Evolutionary conservation across 2,329 filamentous ascomycete species (phyloP), one percentile per base, ranked within the genome.

Genomic region (Arthrobotrys sinensis): DNA sequence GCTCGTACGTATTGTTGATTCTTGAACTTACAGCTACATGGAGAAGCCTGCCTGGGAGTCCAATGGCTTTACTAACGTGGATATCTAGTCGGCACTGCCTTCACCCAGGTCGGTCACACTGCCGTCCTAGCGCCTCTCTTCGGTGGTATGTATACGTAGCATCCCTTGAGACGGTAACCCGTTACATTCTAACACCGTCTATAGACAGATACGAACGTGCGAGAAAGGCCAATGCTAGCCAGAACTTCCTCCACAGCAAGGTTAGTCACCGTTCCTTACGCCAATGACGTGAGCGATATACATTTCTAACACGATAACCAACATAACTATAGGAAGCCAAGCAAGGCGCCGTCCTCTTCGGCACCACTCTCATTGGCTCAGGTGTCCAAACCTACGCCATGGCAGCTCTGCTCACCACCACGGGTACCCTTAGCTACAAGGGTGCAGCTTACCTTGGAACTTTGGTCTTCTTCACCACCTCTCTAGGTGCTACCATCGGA

Each of bases 371-470:
- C 80, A 87, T 94, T 84, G 96, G 96, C 84, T 96, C 93, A 73
- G 93, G 92, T 77, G 86, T 97, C 79, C 94, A 97, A 88, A 90
- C 91, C 80, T 97, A 97, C 84, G 94, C 93, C 84, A 91, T 97
- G 80, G 94, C 91, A 82, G 94, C 94, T 80, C 87, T 97, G 81
- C 92, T 95, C 88, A 98, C 98, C 85, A 94, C 94, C 81, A 98
- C 95, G 48, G 94, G 93, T 81, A 97, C 95, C 68, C 88, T 98
- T 80, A 94, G 90, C 87, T 98, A 98, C 89, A 98, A 97, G 90
- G 96, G 96, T 82, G 94, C 96, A 80, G 93, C 95, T 71, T 98
- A 97, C 87, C 88, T 98, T 79, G 96, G 76, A 16, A 73, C 68
- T 1, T 52, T 79, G 24, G 68, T 79, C 21, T 79, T 72, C 53